phyloP scores from a whole-genome alignment of 139 green algal genomes.

The Nannochloris sp. region DNA sequence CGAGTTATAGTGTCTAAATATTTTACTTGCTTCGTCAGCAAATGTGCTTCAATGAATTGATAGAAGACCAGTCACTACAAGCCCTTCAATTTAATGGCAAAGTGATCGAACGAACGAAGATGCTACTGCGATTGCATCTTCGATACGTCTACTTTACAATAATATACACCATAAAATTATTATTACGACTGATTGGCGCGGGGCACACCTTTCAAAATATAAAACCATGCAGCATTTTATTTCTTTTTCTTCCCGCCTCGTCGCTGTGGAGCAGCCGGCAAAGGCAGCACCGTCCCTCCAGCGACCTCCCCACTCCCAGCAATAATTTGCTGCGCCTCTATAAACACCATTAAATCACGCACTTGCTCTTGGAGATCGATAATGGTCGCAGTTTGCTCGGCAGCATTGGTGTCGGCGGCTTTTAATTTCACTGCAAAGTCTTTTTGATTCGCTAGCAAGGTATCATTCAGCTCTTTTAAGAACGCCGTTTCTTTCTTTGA shows the following conservation, averaged over 20 bases:
- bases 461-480: conserved; percentile 61
- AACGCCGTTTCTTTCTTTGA: conserved; percentile 77
- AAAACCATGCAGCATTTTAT: background rate
- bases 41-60: no score
- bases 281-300: conserved; percentile 31
- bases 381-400: conserved; percentile 35
- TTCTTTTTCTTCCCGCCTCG: background rate
- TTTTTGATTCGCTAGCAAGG: conserved; percentile 40
- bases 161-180: conserved; percentile 5
- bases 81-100: no score
- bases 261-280: conserved; percentile 1
- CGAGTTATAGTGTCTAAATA: no score
- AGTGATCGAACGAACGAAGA: no score
- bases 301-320: conserved; percentile 33
- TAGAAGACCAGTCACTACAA: no score
- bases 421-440: conserved; percentile 8
- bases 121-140: no score
- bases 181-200: conserved; percentile 1
- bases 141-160: no score
- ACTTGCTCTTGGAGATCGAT: conserved; percentile 45
- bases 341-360: conserved; percentile 72
- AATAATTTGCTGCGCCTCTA: conserved; percentile 64
- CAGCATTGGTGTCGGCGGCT: conserved; percentile 31
- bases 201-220: no score
- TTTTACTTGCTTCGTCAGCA: no score